Base-by-base conservation (phyloP, 2,329 filamentous ascomycete genomes). In the Ploettnerulaceae sp. region DNA sequence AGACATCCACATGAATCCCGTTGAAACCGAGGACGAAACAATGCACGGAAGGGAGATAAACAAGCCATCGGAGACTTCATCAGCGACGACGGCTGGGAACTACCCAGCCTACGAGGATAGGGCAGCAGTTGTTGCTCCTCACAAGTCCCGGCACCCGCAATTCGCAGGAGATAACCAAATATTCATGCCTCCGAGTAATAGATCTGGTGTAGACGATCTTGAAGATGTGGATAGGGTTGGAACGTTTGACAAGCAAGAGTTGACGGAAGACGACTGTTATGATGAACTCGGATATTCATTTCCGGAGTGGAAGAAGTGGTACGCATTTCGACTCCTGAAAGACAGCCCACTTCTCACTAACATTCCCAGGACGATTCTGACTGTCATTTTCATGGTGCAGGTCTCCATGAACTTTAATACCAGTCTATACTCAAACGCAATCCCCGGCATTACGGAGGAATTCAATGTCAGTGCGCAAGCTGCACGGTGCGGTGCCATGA, bases 381-480 rank as follows among this genome's bases (percentile, higher is more conserved):
- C 73, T n/a, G 73, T 86, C 62, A 84, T 87, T 63, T 86, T 86
- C 69, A 69, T 82, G 56, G 82, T 87, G 4, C 84, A 87, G 61
- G 77, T 81, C 1, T 86, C 83, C 3, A 87, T 87, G 83, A 87
- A 87, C 69, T 85, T 87, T 71, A 87, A 87, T 68, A 85, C 83
- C 3, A 82, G 79, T 41, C 71, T 87, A 5, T 87, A 86, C 67
- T 85, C 82, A 17, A 86, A 86, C 56, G 84, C 78, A 36, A 69
- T 85, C 21, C 61, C 63, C 1, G 82, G 83, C 18, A 86, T 89
- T 40, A 70, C 76, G 0, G 69, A 81, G 15, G 75, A 89, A 51
- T 93, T 86, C 55, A 56, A 68, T 36, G 81, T 91, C 51, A 84
- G 80, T 51, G 69, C 70, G 21, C 84, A 88, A 64, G 79, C 76